Base-by-base conservation (phyloP, 2,329 filamentous ascomycete species). In the Colletotrichum scovillei region DNA sequence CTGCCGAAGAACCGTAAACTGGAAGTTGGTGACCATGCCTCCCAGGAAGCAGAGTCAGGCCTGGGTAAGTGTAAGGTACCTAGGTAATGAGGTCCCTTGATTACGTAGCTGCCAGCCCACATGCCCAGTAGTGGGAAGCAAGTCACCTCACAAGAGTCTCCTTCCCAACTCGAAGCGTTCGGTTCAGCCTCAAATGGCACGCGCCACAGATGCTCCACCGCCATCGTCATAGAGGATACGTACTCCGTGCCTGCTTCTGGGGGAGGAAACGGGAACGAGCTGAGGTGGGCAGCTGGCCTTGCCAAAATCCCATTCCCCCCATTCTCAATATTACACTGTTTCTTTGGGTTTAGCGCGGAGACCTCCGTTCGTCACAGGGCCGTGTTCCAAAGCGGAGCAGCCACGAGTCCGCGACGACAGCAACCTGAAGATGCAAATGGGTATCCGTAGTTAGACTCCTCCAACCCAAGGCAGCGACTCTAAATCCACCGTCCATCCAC, bases 261-360 rank as follows among this genome's bases (percentile, higher is more conserved):
- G 26, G 52, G 26, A 26, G 22, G 26, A 16, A 11, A 56, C 53
- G 53, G 53, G 53, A 24, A 28, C 53, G 53, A 56, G 14, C 55
- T 28, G 55, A 26, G 28, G 14, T 58, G 28, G 26, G 26, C 55
- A 30, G 14, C 55, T 35, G 22, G 55, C 28, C 28, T 30, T 28
- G 19, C 55, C 55, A 58, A n/a, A 58, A 58, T 19, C 28, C 26
- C 9, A 35, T 35, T 35, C 32, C 26, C 28, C 19, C 52, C 52
- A 55, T n/a, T n/a, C n/a, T 32, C 12, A 24, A 59, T 42, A 42
- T 8, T 58, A 32, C 55, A n/a, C 24, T 38, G 56, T 49, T 58
- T 19, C 19, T 72, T 72, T 62, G 46, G 69, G 63, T 56, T 69
- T 71, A 71, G 69, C 69, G 69, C 63, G 26, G 63, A 62, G 46